phyloP scores from a whole-genome alignment of 345 rosid genomes.

The Hibiscus mutabilis region DNA sequence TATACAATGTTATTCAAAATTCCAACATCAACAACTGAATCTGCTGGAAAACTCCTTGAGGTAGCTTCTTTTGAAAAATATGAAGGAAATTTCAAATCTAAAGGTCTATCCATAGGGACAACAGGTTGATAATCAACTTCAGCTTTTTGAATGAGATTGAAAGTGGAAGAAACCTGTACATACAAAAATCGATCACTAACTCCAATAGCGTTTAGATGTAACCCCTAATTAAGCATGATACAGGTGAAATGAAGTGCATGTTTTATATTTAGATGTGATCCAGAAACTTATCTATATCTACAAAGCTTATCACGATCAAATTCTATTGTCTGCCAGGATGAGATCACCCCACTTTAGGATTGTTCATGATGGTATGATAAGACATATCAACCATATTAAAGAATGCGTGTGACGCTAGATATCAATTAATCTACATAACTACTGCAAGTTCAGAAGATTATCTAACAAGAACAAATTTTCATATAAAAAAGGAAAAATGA shows the following conservation, averaged over 20 bases:
- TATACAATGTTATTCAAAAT: slow-evolving; percentile 14
- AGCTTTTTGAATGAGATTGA: slow-evolving; percentile 22
- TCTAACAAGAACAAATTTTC: background rate
- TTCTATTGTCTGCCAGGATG: background rate
- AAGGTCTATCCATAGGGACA: slow-evolving; percentile 15
- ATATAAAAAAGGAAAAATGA: background rate
- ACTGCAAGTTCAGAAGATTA: background rate
- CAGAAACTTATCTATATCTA: background rate
- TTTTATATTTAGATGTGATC: background rate
- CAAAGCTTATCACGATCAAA: background rate
- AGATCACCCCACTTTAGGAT: background rate
- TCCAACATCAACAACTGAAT: slow-evolving; percentile 20
- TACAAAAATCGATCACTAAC: background rate
- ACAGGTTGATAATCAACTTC: slow-evolving; percentile 20
- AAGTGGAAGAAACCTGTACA: slow-evolving; percentile 12
- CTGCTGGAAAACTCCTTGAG: slow-evolving; percentile 14
- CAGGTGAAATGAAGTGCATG: background rate
- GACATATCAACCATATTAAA: background rate
- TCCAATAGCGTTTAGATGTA: background rate
- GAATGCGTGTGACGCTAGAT: background rate
- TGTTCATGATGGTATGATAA: background rate
- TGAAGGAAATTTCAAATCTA: slow-evolving; percentile 31
- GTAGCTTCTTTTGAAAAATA: slow-evolving; percentile 23
- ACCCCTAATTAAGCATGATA: background rate
- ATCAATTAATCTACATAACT: background rate